Evolutionary conservation across 2,329 filamentous ascomycete species (phyloP).

Genomic region (Tolypocladium tundrense): DNA sequence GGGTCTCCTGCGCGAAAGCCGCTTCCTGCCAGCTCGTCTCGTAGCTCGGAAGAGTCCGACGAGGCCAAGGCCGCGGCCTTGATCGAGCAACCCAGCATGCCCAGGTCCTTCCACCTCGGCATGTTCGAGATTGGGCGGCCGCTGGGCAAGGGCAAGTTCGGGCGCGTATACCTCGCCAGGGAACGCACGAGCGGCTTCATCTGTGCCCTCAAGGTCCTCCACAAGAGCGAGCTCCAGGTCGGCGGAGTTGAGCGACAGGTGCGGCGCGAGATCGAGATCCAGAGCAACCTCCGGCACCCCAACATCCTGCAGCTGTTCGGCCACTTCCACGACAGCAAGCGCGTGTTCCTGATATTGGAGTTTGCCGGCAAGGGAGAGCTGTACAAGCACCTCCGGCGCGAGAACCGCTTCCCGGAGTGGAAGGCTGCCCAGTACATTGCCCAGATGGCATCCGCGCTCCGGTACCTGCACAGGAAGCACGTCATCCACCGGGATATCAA

Average conservation of each 20-base stretch:
- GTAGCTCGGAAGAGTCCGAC: constrained; percentile 36
- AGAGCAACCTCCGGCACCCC: constrained; percentile 60
- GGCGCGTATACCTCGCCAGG: constrained; percentile 60
- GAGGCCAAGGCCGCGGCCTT: constrained; percentile 43
- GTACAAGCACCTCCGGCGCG: constrained; percentile 60
- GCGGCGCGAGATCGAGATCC: constrained; percentile 62
- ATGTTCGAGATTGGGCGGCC: constrained; percentile 71
- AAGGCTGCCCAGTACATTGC: constrained; percentile 63
- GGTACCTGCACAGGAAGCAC: constrained; percentile 19
- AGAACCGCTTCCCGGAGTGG: constrained; percentile 56
- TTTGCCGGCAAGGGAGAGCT: constrained; percentile 56
- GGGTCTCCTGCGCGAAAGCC: constrained; percentile 44
- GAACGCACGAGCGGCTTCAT: constrained; percentile 57
- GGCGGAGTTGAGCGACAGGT: constrained; percentile 62
- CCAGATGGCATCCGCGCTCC: constrained; percentile 47
- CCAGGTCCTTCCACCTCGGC: constrained; percentile 67
- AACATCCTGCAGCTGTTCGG: constrained; percentile 55
- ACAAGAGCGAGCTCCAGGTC: constrained; percentile 60
- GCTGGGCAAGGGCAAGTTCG: constrained; percentile 64
- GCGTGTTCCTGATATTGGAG: constrained; percentile 63
- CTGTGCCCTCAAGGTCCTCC: constrained; percentile 61
- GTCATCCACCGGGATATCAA: constrained; percentile 24
- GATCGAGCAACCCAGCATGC: constrained; percentile 44
- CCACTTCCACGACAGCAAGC: constrained; percentile 62
- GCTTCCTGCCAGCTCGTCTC: constrained; percentile 28